phyloP scores from a whole-genome alignment of 192 early-diverging fungal species.

The Backusella liffmaniae region DNA sequence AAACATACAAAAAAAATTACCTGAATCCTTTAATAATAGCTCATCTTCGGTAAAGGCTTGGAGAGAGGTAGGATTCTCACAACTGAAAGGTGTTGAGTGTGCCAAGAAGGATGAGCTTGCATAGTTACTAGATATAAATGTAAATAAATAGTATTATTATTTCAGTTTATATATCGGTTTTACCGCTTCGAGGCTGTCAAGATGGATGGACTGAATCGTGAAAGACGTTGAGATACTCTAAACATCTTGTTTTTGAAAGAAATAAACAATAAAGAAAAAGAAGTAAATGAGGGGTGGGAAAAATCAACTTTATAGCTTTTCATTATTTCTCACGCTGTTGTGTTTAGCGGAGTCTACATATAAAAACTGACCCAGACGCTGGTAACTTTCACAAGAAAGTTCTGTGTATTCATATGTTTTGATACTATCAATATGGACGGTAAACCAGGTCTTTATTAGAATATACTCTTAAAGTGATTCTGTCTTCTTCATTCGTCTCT shows the following conservation, averaged over 20 bases:
- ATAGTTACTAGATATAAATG: neutral
- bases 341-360: neutral
- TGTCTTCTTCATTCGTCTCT: too few species aligned
- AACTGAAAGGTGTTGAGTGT: slow-evolving; percentile 7
- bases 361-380: neutral
- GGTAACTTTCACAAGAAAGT: too few species aligned
- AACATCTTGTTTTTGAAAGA: neutral
- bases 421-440: too few species aligned
- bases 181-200: neutral
- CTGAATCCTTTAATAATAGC: slow-evolving; percentile 74
- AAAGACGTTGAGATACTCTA: neutral
- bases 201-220: neutral
- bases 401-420: too few species aligned
- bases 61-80: slow-evolving; percentile 57
- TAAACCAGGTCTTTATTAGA: too few species aligned
- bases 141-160: too few species aligned
- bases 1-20: slow-evolving; percentile 32
- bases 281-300: neutral
- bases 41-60: slow-evolving; percentile 87
- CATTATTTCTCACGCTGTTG: neutral
- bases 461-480: too few species aligned
- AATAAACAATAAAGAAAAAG: neutral
- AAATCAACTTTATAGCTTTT: neutral
- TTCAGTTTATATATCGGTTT: neutral
- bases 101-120: neutral